Conservation (phyloP, 2,329 filamentous ascomycete genomes). For the Arthrobotrys musiformis region DNA sequence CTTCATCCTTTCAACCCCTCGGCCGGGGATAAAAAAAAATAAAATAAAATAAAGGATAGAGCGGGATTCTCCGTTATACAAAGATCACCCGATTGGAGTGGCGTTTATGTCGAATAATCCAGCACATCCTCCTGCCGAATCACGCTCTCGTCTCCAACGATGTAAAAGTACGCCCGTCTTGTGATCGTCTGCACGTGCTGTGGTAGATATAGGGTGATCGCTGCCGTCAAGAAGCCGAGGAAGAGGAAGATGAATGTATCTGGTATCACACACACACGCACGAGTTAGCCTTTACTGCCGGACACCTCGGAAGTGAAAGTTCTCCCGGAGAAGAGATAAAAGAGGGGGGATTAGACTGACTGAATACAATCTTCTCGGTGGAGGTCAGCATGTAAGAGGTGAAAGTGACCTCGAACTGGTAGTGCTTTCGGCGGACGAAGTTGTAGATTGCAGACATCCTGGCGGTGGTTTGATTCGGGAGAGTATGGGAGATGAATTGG, state of each 20-base stretch:
- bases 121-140: constrained; percentile 60
- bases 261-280: too few relatives aligned
- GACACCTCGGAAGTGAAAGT: neutral
- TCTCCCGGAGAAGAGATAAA: neutral
- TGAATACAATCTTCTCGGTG: constrained; percentile 96
- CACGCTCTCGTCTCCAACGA: constrained; percentile 78
- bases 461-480: neutral
- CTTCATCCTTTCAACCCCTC: constrained; percentile 60
- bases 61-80: constrained; percentile 50
- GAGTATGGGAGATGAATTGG: constrained; percentile 61
- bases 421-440: constrained; percentile 94
- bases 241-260: constrained; percentile 81
- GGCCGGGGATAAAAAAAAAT: too few relatives aligned
- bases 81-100: neutral
- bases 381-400: constrained; percentile 97
- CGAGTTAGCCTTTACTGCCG: neutral
- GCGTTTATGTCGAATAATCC: constrained; percentile 60
- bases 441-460: constrained; percentile 69
- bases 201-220: constrained; percentile 89
- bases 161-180: constrained; percentile 92
- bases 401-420: constrained; percentile 98
- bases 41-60: too few relatives aligned
- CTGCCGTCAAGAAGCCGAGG: constrained; percentile 84
- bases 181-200: constrained; percentile 86
- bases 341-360: constrained; percentile 70